phyloP scores from a whole-genome alignment of 2,329 filamentous ascomycete species.

The Orbilia javanica region DNA sequence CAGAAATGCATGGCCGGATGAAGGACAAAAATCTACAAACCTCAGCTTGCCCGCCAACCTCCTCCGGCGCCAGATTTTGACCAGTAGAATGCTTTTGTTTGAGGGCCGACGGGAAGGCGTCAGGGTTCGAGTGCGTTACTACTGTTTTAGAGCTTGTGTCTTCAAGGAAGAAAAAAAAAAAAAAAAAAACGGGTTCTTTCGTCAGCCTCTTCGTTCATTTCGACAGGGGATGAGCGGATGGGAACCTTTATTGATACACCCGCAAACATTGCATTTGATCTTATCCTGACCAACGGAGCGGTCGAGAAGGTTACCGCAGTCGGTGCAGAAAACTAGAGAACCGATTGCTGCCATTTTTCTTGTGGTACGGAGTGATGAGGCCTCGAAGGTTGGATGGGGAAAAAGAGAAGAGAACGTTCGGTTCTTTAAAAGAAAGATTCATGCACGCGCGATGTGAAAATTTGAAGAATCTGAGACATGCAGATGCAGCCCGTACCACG shows the following conservation, averaged over 20 bases:
- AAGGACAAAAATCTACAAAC: constrained; percentile 58
- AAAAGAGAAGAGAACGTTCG: constrained; percentile 3
- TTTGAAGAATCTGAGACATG: constrained; percentile 56
- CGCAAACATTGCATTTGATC: constrained; percentile 87
- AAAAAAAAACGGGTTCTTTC: too few species aligned
- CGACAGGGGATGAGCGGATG: constrained; percentile 5
- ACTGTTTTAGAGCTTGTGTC: constrained; percentile 82
- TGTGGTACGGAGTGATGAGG: neutral
- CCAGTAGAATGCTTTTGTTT: constrained; percentile 88
- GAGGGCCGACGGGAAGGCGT: constrained; percentile 89
- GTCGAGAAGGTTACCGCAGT: constrained; percentile 91
- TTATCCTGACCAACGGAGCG: constrained; percentile 81
- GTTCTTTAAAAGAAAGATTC: neutral
- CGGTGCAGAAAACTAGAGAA: constrained; percentile 90
- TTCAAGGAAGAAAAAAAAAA: constrained; percentile 65
- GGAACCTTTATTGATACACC: constrained; percentile 80
- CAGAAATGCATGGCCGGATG: neutral
- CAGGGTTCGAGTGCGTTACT: constrained; percentile 85
- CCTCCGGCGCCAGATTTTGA: constrained; percentile 82
- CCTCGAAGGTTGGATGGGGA: neutral
- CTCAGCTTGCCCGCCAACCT: constrained; percentile 79
- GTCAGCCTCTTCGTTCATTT: neutral
- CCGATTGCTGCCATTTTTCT: constrained; percentile 87
- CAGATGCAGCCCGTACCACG: neutral
- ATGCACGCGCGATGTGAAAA: constrained; percentile 25